Conservation (phyloP, 1,284 basidiomycete genomes). For the Coriolopsis trogii region DNA sequence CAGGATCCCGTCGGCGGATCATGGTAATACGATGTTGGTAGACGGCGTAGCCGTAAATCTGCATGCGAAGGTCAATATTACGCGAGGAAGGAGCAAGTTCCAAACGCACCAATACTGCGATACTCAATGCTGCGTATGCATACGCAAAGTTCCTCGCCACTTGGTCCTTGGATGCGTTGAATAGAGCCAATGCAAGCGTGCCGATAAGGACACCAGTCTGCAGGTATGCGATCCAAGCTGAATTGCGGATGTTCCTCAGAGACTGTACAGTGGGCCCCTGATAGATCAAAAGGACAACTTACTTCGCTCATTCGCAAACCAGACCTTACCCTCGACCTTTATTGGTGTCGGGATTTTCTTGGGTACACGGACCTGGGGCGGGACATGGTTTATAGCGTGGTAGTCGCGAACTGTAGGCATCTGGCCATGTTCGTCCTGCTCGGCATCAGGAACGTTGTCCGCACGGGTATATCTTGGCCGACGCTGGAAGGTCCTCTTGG, state of each 20-base stretch:
- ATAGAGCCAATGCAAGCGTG: constrained; percentile 85
- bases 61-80: not conserved
- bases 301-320: constrained; percentile 99
- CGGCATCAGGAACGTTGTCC: constrained; percentile 67
- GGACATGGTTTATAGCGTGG: constrained; percentile 63
- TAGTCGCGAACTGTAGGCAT: constrained; percentile 70
- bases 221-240: constrained; percentile 92
- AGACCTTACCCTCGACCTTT: constrained; percentile 96
- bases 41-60: constrained; percentile 87
- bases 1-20: constrained; percentile 91
- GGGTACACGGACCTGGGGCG: constrained; percentile 67
- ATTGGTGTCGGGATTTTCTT: constrained; percentile 91
- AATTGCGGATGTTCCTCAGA: no score
- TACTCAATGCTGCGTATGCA: constrained; percentile 80
- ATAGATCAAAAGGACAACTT: no score
- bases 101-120: constrained; percentile 60
- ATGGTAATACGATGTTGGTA: constrained; percentile 91
- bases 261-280: no score
- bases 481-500: constrained; percentile 47
- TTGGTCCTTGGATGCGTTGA: constrained; percentile 81
- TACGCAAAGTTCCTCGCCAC: constrained; percentile 83
- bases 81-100: not conserved
- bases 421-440: constrained; percentile 53
- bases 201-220: constrained; percentile 87
- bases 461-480: constrained; percentile 67